These are phyloP conservation scores for Leccinum incarnatum DNA, from an alignment of 768 basidiomycete genomes.

Conservation along the genomic window DNA sequence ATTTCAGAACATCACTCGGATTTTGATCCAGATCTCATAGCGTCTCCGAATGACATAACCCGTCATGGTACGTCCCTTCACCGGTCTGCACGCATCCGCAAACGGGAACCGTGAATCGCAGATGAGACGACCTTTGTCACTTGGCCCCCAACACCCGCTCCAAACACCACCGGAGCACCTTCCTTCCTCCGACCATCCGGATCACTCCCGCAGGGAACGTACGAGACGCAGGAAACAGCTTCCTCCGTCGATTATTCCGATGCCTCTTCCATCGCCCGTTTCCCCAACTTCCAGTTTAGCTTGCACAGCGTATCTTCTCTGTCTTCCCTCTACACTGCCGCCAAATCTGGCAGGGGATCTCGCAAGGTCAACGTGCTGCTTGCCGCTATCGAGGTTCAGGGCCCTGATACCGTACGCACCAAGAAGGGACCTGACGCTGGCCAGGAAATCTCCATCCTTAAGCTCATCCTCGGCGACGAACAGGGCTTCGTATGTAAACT, in stretches of 20 bases:
- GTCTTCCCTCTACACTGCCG: conserved; percentile 32
- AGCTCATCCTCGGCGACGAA: conserved; percentile 73
- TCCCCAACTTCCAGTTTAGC: conserved; percentile 74
- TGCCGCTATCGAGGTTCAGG: conserved; percentile 73
- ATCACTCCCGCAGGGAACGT: conserved; percentile 27
- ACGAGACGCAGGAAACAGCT: conserved; percentile 42
- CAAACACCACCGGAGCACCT: conserved; percentile 20
- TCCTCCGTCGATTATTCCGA: conserved; percentile 58
- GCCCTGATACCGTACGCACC: conserved; percentile 63
- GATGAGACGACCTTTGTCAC: conserved; percentile 52
- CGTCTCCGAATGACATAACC: conserved; percentile 15
- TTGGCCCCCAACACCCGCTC: conserved; percentile 52
- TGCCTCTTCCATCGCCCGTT: conserved; percentile 67
- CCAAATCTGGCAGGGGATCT: conserved; percentile 35
- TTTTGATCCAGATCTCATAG: conserved; percentile 26
- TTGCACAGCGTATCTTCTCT: conserved; percentile 58
- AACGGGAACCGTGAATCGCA: conserved; percentile 12
- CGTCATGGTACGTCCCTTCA: conserved; percentile 13
- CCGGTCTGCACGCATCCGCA: conserved; percentile 5
- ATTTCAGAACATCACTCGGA: conserved; percentile 30
- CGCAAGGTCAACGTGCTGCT: conserved; percentile 58
- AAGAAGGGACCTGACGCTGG: conserved; percentile 72
- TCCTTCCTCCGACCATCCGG: conserved; percentile 29
- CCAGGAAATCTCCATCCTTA: conserved; percentile 63
- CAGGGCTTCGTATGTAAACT: conserved; percentile 65